phyloP scores from a whole-genome alignment of 768 basidiomycete species.

The Sarcomyxa edulis region DNA sequence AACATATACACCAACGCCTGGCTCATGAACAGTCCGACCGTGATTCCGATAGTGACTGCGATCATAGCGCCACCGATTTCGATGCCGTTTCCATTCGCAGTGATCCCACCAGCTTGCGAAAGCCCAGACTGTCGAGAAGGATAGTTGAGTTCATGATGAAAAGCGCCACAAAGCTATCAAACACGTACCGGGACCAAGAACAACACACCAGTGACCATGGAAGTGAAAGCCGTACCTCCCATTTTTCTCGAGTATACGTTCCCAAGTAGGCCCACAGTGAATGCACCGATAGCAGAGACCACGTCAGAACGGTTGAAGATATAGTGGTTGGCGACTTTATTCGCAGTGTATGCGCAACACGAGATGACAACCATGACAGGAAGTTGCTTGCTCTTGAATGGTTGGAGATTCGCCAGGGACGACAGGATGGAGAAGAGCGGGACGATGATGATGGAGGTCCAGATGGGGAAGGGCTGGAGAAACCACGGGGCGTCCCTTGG shows the following conservation, averaged over 20 bases:
- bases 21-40: slow-evolving; percentile 85
- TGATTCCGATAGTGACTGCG: slow-evolving; percentile 87
- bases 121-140: slow-evolving; percentile 58
- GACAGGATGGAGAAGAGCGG: slow-evolving; percentile 68
- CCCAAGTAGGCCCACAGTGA: slow-evolving; percentile 72
- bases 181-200: slow-evolving; percentile 78
- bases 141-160: slow-evolving; percentile 4
- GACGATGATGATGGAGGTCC: slow-evolving; percentile 73
- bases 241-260: slow-evolving; percentile 79
- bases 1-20: slow-evolving; percentile 86
- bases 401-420: slow-evolving; percentile 76
- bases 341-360: slow-evolving; percentile 72
- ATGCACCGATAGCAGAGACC: slow-evolving; percentile 82
- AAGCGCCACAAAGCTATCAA: slow-evolving; percentile 1
- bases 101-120: slow-evolving; percentile 82
- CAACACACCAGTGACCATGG: slow-evolving; percentile 86
- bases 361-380: slow-evolving; percentile 84
- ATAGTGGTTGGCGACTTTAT: slow-evolving; percentile 78
- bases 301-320: slow-evolving; percentile 83
- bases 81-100: slow-evolving; percentile 74
- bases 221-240: slow-evolving; percentile 84
- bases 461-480: slow-evolving; percentile 75
- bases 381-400: slow-evolving; percentile 63
- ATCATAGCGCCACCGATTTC: slow-evolving; percentile 87
- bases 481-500: slow-evolving; percentile 65